A percentile compares a stretch with the other conserved stretches of the same genome.
These are phyloP conservation scores for Hypholoma fasciculare DNA, from an alignment of 768 basidiomycete species.

Conservation along the genomic window DNA sequence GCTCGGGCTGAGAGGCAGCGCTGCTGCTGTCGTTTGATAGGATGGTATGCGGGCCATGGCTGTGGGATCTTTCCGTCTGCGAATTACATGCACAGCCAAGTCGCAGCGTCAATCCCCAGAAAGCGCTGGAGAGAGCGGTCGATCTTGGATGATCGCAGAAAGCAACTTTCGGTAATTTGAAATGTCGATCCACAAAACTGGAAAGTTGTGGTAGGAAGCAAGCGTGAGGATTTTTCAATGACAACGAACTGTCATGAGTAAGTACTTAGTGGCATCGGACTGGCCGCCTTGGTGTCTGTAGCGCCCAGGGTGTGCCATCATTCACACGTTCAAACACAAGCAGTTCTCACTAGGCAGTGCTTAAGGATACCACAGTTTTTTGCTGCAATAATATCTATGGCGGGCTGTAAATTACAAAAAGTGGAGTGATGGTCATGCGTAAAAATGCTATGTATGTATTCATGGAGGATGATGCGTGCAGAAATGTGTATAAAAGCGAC, in stretches of 20 bases:
- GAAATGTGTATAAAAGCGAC: conserved; percentile 36
- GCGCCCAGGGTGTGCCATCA: neutral
- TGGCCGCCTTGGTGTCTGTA: neutral
- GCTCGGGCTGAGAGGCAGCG: conserved; percentile 12
- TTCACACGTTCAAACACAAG: conserved; percentile 14
- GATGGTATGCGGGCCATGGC: conserved; percentile 22
- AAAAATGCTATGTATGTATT: conserved; percentile 25
- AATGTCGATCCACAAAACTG: too few relatives aligned
- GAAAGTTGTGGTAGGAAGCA: neutral
- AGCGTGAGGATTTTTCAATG: neutral
- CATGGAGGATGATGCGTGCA: conserved; percentile 26
- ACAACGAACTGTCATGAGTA: neutral
- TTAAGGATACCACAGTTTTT: too few relatives aligned
- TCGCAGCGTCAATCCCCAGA: too few relatives aligned
- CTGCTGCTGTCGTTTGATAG: conserved; percentile 12
- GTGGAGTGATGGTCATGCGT: conserved; percentile 26
- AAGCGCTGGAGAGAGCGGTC: too few relatives aligned
- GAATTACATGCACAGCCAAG: neutral
- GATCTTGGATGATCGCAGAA: too few relatives aligned
- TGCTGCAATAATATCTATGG: conserved; percentile 18
- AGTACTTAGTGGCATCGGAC: neutral
- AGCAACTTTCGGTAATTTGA: too few relatives aligned
- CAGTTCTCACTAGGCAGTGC: too few relatives aligned
- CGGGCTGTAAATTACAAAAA: conserved; percentile 41
- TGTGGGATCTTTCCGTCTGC: conserved; percentile 2